These are phyloP conservation scores for Apium graveolens DNA, from an alignment of 129 eudicot species.

Conservation along the genomic window DNA sequence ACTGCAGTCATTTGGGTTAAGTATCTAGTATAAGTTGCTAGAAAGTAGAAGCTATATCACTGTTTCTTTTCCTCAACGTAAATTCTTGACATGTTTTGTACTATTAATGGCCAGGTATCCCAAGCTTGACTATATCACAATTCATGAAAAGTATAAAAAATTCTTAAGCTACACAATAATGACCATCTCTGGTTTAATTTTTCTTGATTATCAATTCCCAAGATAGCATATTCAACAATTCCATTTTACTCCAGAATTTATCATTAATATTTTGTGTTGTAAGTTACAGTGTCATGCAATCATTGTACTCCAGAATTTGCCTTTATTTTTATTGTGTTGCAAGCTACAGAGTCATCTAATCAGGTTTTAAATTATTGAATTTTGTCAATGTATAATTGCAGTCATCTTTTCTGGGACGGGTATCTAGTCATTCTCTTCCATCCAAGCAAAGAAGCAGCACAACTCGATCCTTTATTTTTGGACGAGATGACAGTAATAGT, in stretches of 20 bases:
- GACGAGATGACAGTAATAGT: constrained; percentile 91
- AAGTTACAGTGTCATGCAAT: not conserved
- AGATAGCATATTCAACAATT: no score
- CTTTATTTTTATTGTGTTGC: not conserved
- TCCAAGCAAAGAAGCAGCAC: constrained; percentile 43
- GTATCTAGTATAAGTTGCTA: not conserved
- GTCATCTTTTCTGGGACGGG: constrained; percentile 72
- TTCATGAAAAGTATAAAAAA: not conserved
- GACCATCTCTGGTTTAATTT: not conserved
- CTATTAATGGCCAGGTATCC: not conserved
- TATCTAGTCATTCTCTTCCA: constrained; percentile 37
- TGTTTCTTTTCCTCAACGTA: not conserved
- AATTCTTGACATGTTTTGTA: not conserved
- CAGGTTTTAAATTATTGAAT: not conserved
- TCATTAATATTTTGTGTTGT: not conserved
- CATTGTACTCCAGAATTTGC: not conserved
- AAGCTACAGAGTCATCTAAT: not conserved
- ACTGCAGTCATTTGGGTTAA: not conserved
- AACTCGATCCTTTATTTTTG: constrained; percentile 57
- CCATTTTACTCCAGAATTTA: not conserved
- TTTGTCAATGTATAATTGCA: constrained; percentile 24
- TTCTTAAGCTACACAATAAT: not conserved
- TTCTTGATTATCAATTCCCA: not conserved
- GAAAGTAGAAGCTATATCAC: not conserved
- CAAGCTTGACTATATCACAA: not conserved